A percentile compares a stretch with the other conserved stretches of the same genome.
Evolutionary conservation across 352 stramenopile genomes (phyloP).

Genomic region (Blastocystis sp.): DNA sequence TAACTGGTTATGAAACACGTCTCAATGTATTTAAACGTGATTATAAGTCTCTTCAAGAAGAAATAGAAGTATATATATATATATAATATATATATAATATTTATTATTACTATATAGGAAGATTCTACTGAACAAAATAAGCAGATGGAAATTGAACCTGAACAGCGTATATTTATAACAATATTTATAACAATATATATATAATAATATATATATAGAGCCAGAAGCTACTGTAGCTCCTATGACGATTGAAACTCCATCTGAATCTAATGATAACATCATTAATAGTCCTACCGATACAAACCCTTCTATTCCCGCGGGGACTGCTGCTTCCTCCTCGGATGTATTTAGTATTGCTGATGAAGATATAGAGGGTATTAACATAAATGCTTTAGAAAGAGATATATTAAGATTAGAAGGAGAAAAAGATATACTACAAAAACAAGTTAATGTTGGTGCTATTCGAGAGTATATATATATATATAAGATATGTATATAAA

Average conservation of each 20-base stretch:
- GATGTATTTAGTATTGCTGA: no score
- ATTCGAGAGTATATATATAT: constrained; percentile 54
- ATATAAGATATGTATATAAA: constrained; percentile 42
- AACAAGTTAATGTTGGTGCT: constrained; percentile 62
- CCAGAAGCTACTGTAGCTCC: not conserved
- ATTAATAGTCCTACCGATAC: no score
- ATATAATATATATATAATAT: constrained; percentile 34
- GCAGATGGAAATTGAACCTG: constrained; percentile 32
- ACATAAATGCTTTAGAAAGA: constrained; percentile 21
- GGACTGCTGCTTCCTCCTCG: no score
- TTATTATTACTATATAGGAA: constrained; percentile 23
- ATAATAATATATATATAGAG: not conserved
- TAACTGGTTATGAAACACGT: constrained; percentile 41
- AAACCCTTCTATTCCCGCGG: no score
- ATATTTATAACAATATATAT: not conserved
- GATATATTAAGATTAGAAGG: constrained; percentile 41
- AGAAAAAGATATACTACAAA: constrained; percentile 43
- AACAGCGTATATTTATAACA: constrained; percentile 39
- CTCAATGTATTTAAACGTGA: constrained; percentile 49
- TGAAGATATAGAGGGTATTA: constrained; percentile 46
- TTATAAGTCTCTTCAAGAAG: constrained; percentile 48
- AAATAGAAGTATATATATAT: constrained; percentile 37
- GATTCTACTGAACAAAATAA: constrained; percentile 28
- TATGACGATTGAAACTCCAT: no score
- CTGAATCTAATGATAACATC: no score